phyloP scores from a whole-genome alignment of 2,329 filamentous ascomycete genomes.

The Monosporascus cannonballus region DNA sequence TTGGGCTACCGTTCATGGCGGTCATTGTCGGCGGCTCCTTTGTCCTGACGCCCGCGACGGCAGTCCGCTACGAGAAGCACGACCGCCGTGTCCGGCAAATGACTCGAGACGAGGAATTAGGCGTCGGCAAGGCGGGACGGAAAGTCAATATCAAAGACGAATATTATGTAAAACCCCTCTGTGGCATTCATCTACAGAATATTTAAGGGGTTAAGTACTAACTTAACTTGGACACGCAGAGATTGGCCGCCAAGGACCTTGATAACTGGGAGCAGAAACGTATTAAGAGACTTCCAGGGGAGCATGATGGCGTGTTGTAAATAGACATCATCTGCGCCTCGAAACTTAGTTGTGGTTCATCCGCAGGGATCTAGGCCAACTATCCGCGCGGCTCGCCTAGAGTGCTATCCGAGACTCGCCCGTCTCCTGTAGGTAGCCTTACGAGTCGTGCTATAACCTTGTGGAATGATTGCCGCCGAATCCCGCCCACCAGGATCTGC shows the following conservation, averaged over 20 bases:
- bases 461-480: no score
- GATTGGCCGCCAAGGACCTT: slow-evolving; percentile 79
- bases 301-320: slow-evolving; percentile 77
- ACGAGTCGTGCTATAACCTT: no score
- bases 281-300: slow-evolving; percentile 81
- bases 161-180: slow-evolving; percentile 64
- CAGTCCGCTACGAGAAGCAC: slow-evolving; percentile 86
- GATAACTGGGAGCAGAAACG: slow-evolving; percentile 97
- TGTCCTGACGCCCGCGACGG: slow-evolving; percentile 88
- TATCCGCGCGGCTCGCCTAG: no score
- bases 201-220: slow-evolving; percentile 3
- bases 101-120: slow-evolving; percentile 79
- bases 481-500: no score
- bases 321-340: slow-evolving; percentile 1
- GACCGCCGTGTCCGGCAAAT: slow-evolving; percentile 85
- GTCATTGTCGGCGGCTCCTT: slow-evolving; percentile 92
- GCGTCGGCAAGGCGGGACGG: slow-evolving; percentile 63
- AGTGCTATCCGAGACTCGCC: no score
- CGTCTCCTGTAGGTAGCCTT: no score
- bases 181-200: background rate
- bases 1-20: slow-evolving; percentile 86
- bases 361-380: background rate
- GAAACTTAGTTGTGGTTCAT: background rate
- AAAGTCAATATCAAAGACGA: slow-evolving; percentile 78
- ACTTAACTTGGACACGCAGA: slow-evolving; percentile 39